Percentiles rank a stretch among this genome's conserved stretches.
Evolutionary conservation across 192 early-diverging fungal genomes (phyloP).

Genomic region (Mortierella claussenii): DNA sequence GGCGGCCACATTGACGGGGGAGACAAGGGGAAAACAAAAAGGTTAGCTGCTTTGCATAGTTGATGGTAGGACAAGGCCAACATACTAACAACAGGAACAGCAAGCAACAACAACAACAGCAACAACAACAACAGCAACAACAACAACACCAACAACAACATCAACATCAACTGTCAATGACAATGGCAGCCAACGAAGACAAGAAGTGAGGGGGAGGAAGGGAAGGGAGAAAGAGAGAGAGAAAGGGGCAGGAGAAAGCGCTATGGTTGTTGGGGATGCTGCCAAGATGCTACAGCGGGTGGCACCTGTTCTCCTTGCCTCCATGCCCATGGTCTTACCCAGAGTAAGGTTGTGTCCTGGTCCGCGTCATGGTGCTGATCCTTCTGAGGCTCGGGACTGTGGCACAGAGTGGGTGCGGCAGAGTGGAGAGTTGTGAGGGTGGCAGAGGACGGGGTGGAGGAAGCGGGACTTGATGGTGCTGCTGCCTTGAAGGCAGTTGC

Average conservation of each 20-base stretch:
- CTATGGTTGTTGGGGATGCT: no score
- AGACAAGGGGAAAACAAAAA: constrained; percentile 1
- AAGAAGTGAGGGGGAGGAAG: no score
- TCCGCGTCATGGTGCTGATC: constrained; percentile 20
- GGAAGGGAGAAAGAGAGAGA: background rate
- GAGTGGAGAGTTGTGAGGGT: constrained; percentile 18
- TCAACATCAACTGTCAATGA: no score
- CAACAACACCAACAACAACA: no score
- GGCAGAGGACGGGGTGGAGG: constrained; percentile 2
- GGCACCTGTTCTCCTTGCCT: no score
- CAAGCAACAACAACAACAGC: no score
- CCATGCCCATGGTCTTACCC: no score
- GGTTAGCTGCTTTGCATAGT: background rate
- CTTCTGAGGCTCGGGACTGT: constrained; percentile 18
- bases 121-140: no score
- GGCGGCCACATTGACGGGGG: background rate
- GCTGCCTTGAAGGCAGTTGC: background rate
- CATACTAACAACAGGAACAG: no score
- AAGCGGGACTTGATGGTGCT: background rate
- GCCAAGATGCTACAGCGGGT: no score
- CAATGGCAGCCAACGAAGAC: no score
- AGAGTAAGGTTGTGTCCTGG: constrained; percentile 25
- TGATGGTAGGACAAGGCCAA: no score
- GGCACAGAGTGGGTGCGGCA: constrained; percentile 4
- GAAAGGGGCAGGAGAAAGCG: background rate